Conservation (phyloP, 495 filamentous ascomycete genomes). For the Acidiella bohemica region DNA sequence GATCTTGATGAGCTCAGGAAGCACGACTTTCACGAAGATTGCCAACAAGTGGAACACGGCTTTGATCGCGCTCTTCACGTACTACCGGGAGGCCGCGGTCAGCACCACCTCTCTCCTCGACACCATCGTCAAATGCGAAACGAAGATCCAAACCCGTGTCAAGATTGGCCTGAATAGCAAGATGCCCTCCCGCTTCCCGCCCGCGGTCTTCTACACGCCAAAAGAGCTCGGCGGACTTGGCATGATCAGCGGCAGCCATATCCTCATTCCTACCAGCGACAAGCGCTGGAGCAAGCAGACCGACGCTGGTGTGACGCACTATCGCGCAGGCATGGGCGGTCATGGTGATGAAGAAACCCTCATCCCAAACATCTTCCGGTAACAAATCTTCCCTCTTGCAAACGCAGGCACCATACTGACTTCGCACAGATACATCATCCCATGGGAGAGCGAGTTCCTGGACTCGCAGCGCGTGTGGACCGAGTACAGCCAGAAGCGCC, state of each 20-base stretch:
- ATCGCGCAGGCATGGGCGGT: constrained; percentile 94
- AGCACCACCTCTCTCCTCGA: constrained; percentile 91
- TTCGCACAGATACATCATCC: constrained; percentile 99
- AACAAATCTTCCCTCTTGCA: no score
- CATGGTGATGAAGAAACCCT: constrained; percentile 75
- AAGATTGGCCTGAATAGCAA: constrained; percentile 99
- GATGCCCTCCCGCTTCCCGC: constrained; percentile 98
- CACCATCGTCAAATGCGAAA: constrained; percentile 99
- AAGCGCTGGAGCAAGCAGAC: constrained; percentile 98
- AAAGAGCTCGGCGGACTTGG: constrained; percentile 96
- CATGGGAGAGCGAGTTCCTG: constrained; percentile 98
- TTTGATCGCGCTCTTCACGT: constrained; percentile 96
- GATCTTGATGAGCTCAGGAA: constrained; percentile 97
- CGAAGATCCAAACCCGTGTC: constrained; percentile 97
- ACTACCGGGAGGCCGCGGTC: constrained; percentile 97
- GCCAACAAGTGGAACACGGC: constrained; percentile 99
- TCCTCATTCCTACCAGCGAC: constrained; percentile 94
- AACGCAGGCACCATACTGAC: no score
- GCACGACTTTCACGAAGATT: constrained; percentile 99
- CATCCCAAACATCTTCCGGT: constrained; percentile 97
- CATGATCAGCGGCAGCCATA: constrained; percentile 98
- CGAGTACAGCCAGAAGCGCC: constrained; percentile 94
- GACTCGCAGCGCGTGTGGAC: constrained; percentile 98
- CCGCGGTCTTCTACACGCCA: constrained; percentile 97
- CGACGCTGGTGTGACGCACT: constrained; percentile 93